Percentiles rank a stretch among this genome's conserved stretches.
These are phyloP conservation scores for Bothriochloa decipiens DNA, from an alignment of 176 grass and related monocot species.

Conservation along the genomic window DNA sequence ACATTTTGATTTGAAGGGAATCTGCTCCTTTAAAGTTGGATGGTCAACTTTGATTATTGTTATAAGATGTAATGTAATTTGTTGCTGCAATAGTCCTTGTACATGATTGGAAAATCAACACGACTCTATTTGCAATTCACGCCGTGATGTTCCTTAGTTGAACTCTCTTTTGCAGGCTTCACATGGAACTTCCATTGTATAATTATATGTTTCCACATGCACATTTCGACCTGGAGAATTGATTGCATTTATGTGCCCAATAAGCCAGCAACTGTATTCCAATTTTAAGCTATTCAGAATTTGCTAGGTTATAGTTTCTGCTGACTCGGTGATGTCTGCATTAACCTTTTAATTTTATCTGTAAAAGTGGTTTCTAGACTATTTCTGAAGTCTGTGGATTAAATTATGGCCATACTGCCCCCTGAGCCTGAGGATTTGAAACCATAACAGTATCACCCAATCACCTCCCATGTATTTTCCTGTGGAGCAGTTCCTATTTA, in stretches of 20 bases:
- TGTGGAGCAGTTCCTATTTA: background rate
- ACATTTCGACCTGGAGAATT: slow-evolving; percentile 18
- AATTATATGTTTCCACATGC: slow-evolving; percentile 6
- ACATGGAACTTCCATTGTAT: slow-evolving; percentile 9
- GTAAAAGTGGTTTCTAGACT: slow-evolving; percentile 18
- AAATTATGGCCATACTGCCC: slow-evolving; percentile 14
- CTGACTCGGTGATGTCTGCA: slow-evolving; percentile 18
- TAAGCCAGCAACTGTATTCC: slow-evolving; percentile 7
- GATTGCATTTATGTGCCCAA: background rate
- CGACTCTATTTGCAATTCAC: background rate
- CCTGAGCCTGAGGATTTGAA: slow-evolving; percentile 16
- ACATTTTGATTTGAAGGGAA: background rate
- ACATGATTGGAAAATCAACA: background rate
- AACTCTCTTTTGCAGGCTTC: slow-evolving; percentile 26
- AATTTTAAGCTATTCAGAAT: slow-evolving; percentile 21
- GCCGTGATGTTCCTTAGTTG: slow-evolving; percentile 8
- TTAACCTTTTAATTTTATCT: background rate
- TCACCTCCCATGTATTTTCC: background rate
- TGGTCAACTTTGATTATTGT: slow-evolving; percentile 13
- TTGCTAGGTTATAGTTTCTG: slow-evolving; percentile 22
- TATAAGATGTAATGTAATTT: slow-evolving; percentile 23
- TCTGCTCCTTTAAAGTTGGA: background rate
- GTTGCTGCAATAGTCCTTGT: slow-evolving; percentile 11
- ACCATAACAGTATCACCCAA: background rate
- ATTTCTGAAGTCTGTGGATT: slow-evolving; percentile 1